Evolutionary conservation across 192 early-diverging fungal genomes (phyloP).

Genomic region (Funneliformis geosporum): DNA sequence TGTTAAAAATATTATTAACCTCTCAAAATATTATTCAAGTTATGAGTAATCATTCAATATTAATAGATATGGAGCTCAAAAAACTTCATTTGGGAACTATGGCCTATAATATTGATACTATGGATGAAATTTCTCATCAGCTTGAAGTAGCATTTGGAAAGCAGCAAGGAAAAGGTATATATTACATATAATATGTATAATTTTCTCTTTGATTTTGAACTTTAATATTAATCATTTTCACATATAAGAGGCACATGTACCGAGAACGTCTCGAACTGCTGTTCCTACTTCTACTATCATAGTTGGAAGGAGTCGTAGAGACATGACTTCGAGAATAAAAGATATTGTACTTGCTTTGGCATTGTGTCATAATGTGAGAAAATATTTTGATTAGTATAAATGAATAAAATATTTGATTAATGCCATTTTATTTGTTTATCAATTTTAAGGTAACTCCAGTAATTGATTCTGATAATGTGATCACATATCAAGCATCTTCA

Average conservation of each 20-base stretch:
- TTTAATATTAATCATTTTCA: neutral
- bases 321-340: conserved; percentile 79
- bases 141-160: conserved; percentile 57
- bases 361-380: conserved; percentile 85
- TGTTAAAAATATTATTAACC: neutral
- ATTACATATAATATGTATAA: neutral
- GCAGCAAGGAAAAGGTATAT: conserved; percentile 34
- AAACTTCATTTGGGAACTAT: conserved; percentile 95
- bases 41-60: neutral
- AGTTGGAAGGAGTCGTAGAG: conserved; percentile 67
- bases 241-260: neutral
- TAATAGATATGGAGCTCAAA: conserved; percentile 90
- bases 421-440: neutral
- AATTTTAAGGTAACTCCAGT: conserved; percentile 72
- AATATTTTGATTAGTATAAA: neutral
- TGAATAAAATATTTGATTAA: neutral
- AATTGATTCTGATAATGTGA: conserved; percentile 55
- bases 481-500: conserved; percentile 91
- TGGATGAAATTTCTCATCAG: conserved; percentile 82
- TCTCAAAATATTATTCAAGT: neutral
- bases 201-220: neutral
- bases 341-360: conserved; percentile 90
- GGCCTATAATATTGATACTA: conserved; percentile 86
- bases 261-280: conserved; percentile 27
- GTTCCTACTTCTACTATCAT: conserved; percentile 34